Evolutionary conservation across 495 filamentous ascomycete species (phyloP).

Genomic region (Elasticomyces elasticus): DNA sequence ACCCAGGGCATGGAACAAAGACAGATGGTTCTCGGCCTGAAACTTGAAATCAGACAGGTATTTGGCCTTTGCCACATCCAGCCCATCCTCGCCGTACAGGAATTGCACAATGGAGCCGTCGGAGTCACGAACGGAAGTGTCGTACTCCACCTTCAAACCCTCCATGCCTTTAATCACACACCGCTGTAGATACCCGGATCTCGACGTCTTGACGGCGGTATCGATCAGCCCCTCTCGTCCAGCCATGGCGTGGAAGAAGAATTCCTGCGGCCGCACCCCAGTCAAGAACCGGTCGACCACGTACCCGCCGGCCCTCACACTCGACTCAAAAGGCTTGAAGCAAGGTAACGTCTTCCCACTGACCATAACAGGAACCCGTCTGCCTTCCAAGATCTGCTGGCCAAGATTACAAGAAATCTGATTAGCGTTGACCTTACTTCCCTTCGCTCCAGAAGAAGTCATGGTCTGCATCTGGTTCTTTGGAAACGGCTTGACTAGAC

Average conservation of each 20-base stretch:
- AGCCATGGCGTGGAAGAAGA: slow-evolving; percentile 99
- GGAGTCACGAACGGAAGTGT: slow-evolving; percentile 83
- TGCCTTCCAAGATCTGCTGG: slow-evolving; percentile 91
- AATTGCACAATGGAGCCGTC: slow-evolving; percentile 93
- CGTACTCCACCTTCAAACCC: slow-evolving; percentile 81
- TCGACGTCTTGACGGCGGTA: slow-evolving; percentile 96
- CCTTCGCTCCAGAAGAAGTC: slow-evolving; percentile 96
- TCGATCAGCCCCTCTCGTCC: slow-evolving; percentile 98
- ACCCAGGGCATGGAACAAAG: slow-evolving; percentile 45
- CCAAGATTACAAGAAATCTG: slow-evolving; percentile 96
- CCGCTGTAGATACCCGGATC: slow-evolving; percentile 92
- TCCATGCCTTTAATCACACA: slow-evolving; percentile 99
- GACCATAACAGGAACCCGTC: slow-evolving; percentile 93
- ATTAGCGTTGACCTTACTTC: slow-evolving; percentile 84
- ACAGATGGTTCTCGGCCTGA: slow-evolving; percentile 64
- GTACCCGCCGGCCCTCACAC: slow-evolving; percentile 86
- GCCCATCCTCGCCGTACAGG: slow-evolving; percentile 89
- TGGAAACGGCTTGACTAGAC: slow-evolving; percentile 84
- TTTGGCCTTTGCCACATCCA: slow-evolving; percentile 89
- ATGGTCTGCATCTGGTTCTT: slow-evolving; percentile 98
- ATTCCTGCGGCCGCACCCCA: slow-evolving; percentile 92
- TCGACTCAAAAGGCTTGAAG: slow-evolving; percentile 84
- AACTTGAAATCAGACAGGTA: slow-evolving; percentile 88
- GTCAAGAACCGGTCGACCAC: slow-evolving; percentile 96
- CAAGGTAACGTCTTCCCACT: slow-evolving; percentile 94